phyloP scores from a whole-genome alignment of 805 yeast species.

The Hanseniaspora nectarophila region DNA sequence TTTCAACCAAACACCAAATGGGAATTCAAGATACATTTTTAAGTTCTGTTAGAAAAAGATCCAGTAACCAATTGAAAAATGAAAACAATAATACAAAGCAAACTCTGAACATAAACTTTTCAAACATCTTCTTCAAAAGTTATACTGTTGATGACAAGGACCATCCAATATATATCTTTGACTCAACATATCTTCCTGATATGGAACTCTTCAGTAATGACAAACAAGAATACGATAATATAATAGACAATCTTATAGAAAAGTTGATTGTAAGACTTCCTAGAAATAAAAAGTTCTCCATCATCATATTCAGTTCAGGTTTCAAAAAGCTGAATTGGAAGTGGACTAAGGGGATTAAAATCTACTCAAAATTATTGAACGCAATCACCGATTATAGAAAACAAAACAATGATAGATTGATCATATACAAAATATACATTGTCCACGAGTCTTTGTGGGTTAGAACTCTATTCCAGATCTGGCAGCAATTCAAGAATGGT shows the following conservation, averaged over 20 bases:
- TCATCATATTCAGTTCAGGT: slow-evolving; percentile 76
- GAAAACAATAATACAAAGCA: slow-evolving; percentile 20
- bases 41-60: slow-evolving; percentile 5
- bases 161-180: slow-evolving; percentile 69
- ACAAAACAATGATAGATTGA: slow-evolving; percentile 4
- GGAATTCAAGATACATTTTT: slow-evolving; percentile 7
- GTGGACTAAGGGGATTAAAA: slow-evolving; percentile 63
- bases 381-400: slow-evolving; percentile 35
- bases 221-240: slow-evolving; percentile 29
- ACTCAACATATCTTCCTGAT: slow-evolving; percentile 67
- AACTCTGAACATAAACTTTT: slow-evolving; percentile 26
- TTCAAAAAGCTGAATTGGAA: slow-evolving; percentile 38
- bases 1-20: neutral
- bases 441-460: slow-evolving; percentile 90
- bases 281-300: slow-evolving; percentile 40
- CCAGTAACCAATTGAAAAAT: slow-evolving; percentile 17
- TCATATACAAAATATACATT: slow-evolving; percentile 50
- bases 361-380: slow-evolving; percentile 48
- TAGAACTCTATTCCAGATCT: slow-evolving; percentile 60
- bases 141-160: slow-evolving; percentile 55
- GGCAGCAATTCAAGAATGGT: slow-evolving; percentile 48
- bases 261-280: slow-evolving; percentile 51
- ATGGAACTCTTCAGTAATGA: slow-evolving; percentile 30
- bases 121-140: slow-evolving; percentile 45
- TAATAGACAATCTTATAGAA: slow-evolving; percentile 43